Evolutionary conservation across 441 rosid genomes (phyloP).

Genomic region (Geranium incanum): DNA sequence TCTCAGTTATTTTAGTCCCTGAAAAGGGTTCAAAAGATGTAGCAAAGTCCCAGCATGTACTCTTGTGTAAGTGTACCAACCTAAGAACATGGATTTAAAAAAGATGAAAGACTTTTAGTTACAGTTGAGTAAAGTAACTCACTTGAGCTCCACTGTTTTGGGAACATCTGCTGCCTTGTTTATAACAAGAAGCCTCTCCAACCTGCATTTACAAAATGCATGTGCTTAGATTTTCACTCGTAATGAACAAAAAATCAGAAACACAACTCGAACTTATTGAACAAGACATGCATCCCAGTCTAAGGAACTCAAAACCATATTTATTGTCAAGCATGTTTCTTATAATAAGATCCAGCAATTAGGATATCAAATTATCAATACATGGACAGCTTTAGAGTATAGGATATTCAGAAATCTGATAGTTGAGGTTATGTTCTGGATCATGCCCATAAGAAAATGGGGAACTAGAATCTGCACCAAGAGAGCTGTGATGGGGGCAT

Average conservation of each 20-base stretch:
- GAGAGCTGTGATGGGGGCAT: constrained; percentile 6
- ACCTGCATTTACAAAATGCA: background rate
- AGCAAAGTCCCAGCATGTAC: background rate
- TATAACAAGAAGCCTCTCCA: no score
- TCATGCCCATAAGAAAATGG: background rate
- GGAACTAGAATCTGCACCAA: constrained; percentile 3
- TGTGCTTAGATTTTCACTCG: background rate
- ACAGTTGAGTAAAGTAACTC: background rate
- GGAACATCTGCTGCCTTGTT: background rate
- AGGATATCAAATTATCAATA: background rate
- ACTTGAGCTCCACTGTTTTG: background rate
- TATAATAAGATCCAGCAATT: background rate
- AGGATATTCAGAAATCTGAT: background rate
- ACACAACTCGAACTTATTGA: background rate
- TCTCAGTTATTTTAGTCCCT: background rate
- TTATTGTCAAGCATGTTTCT: background rate
- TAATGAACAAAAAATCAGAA: background rate
- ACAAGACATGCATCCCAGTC: background rate
- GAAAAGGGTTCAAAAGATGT: background rate
- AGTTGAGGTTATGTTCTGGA: background rate
- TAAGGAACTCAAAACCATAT: background rate
- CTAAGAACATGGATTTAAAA: background rate
- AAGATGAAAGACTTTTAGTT: background rate
- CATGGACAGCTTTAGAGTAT: background rate
- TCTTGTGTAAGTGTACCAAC: background rate